Evolutionary conservation across 257 asterid genomes (phyloP), one percentile per base, ranked within the genome.

Genomic region (Primulina huaijiensis): DNA sequence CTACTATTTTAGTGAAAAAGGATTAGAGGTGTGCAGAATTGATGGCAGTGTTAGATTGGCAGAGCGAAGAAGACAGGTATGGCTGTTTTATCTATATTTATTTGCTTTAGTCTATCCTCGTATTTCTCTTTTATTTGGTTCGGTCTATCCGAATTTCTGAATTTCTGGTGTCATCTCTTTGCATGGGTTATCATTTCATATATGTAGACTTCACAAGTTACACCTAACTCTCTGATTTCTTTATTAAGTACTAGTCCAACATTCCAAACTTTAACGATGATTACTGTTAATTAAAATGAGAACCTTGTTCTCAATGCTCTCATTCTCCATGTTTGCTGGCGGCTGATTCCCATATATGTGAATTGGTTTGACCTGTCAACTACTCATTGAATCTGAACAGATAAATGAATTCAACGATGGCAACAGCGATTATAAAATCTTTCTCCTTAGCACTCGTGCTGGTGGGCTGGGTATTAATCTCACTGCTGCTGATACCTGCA

Each of bases 381-480:
- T 77, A 29, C 60, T 35, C 67, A 64, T 35, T 77, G 74, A 75
- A 53, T 46, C 71, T 46, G 38, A 67, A 74, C 97, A 94, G 99
- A 94, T 94, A 65, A 50, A 82, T 76, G 98, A 88, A 72, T 94
- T 94, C 88, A 89, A 91, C 75, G 89, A 91, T 46, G 86, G 72
- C 62, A 70, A 82, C 73, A 91, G 97, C 60, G 16, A 73, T 50
- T 79, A 7, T 58, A 88, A 89, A 79, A 80, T 94, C 72, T 94
- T 94, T 85, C 95, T 94, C 65, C 96, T 94, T 20, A 91, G 98
- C 86, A 91, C 99, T 60, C 83, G 99, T 62, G 99, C 99, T 76
- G 99, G 99, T 72, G 99, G 99, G 55, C 90, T 94, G 63, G 99
- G 99, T 63, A 94, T 94, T 73, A 94, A 94, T 85, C 99, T 94